phyloP scores from a whole-genome alignment of 2,329 filamentous ascomycete species.

The Periconia macrospinosa region DNA sequence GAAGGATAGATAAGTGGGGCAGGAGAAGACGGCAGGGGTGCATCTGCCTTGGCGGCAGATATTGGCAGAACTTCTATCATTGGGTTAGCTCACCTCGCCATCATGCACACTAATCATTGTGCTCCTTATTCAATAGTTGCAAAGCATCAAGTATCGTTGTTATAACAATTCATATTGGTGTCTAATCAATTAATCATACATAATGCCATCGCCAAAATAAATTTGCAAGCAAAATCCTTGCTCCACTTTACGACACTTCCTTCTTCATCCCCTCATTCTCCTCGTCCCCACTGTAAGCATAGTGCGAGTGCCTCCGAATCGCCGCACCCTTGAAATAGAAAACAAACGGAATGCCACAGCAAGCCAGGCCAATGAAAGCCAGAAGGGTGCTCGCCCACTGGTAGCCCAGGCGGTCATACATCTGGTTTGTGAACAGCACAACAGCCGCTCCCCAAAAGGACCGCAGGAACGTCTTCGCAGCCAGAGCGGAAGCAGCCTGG shows the following conservation, averaged over 20 bases:
- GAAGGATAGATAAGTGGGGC: background rate
- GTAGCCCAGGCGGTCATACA: conserved; percentile 67
- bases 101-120: background rate
- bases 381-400: conserved; percentile 76
- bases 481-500: conserved; percentile 79
- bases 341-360: conserved; percentile 79
- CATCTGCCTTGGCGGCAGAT: background rate
- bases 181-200: background rate
- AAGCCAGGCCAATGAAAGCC: conserved; percentile 73
- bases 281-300: conserved; percentile 66
- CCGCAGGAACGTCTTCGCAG: conserved; percentile 78
- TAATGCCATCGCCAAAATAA: background rate
- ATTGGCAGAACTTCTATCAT: background rate
- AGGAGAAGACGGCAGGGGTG: background rate
- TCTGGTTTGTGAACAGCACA: conserved; percentile 80
- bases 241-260: conserved; percentile 10
- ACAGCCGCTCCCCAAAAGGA: conserved; percentile 78
- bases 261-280: conserved; percentile 40
- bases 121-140: too few relatives aligned
- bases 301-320: conserved; percentile 71
- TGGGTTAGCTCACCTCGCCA: background rate
- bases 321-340: conserved; percentile 77
- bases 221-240: background rate
- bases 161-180: too few relatives aligned
- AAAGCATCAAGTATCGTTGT: too few relatives aligned